phyloP scores from a whole-genome alignment of 257 asterid species.

The Solanum dulcamara region DNA sequence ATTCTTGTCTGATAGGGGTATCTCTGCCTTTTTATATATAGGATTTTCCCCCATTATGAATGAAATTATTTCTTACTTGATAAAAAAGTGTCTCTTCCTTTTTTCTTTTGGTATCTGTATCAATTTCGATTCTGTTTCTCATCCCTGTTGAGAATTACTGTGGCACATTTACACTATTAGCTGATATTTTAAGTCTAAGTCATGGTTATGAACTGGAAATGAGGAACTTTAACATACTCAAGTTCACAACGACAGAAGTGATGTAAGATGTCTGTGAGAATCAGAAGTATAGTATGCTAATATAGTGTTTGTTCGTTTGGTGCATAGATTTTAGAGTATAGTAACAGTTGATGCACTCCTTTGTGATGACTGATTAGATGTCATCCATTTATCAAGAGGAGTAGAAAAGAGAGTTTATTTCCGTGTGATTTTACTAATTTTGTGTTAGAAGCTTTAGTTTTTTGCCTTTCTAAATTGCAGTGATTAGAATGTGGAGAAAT shows the following conservation, averaged over 20 bases:
- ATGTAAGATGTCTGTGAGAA: neutral
- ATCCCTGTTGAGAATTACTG: neutral
- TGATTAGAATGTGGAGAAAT: no score
- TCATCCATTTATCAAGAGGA: no score
- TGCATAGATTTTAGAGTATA: no score
- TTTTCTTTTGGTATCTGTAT: neutral
- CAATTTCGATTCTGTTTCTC: neutral
- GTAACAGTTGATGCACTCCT: no score
- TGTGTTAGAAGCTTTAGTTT: no score
- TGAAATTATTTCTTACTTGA: neutral
- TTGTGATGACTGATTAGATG: no score
- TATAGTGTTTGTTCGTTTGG: neutral
- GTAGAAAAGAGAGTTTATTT: no score
- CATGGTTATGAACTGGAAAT: neutral
- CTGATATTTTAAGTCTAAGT: neutral
- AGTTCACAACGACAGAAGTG: neutral
- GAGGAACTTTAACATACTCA: neutral
- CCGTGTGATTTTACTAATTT: no score
- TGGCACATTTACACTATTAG: neutral
- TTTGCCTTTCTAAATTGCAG: no score
- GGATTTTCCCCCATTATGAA: neutral
- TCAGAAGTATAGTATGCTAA: neutral
- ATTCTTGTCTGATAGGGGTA: neutral
- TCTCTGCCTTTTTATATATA: neutral
- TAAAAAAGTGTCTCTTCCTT: neutral